phyloP scores from a whole-genome alignment of 2,329 filamentous ascomycete genomes.

The Fusarium setosum region DNA sequence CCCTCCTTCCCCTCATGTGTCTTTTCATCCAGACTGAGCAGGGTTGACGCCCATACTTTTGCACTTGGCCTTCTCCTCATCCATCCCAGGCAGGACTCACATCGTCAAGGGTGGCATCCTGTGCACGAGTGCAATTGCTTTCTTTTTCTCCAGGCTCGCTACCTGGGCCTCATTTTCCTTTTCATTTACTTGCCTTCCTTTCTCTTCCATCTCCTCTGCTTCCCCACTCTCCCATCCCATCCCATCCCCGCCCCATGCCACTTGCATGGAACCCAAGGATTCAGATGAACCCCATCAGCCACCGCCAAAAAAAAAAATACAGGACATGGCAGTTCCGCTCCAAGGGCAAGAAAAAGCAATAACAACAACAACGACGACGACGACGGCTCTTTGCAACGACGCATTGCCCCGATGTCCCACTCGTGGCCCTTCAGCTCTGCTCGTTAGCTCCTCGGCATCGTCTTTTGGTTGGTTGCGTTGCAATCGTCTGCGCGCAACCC shows the following conservation, averaged over 20 bases:
- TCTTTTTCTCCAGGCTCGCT: conserved; percentile 9
- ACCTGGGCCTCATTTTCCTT: background rate
- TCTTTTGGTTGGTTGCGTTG: conserved; percentile 3
- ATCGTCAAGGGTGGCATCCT: background rate
- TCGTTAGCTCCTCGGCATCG: conserved; percentile 9
- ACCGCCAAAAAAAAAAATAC: conserved; percentile 5
- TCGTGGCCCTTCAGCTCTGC: conserved; percentile 1
- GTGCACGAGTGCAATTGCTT: background rate
- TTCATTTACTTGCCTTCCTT: background rate
- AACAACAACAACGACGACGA: background rate
- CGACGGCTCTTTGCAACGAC: background rate
- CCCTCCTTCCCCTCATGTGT: conserved; percentile 19
- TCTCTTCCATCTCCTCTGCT: background rate
- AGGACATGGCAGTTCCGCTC: background rate
- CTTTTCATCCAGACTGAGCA: conserved; percentile 3
- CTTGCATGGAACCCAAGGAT: background rate
- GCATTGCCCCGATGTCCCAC: conserved; percentile 3
- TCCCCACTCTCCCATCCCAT: conserved; percentile 19
- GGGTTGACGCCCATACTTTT: background rate
- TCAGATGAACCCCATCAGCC: conserved; percentile 19
- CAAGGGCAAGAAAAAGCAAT: background rate
- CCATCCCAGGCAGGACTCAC: background rate
- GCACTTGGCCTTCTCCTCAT: background rate
- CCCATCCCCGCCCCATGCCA: conserved; percentile 6
- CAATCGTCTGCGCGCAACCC: conserved; percentile 19